phyloP scores from a whole-genome alignment of 1,284 basidiomycete genomes.

The Ceratobasidium sp. region DNA sequence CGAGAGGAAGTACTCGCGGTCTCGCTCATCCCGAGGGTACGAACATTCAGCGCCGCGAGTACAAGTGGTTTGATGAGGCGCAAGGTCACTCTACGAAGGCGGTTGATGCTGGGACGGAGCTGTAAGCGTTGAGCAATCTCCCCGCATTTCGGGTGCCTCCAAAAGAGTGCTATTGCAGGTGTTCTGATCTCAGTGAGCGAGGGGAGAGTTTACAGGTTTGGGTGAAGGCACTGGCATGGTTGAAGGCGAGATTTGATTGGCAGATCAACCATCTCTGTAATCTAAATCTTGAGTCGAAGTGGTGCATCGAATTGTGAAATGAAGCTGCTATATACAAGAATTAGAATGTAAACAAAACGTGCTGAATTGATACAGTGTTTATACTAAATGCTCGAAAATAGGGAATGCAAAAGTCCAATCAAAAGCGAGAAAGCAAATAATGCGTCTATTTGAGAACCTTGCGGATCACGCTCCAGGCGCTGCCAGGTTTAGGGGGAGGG shows the following conservation, averaged over 20 bases:
- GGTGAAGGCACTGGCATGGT: conserved; percentile 2
- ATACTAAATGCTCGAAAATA: conserved; percentile 11
- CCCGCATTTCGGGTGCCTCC: conserved; percentile 76
- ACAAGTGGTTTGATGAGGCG: conserved; percentile 67
- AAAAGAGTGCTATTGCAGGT: conserved; percentile 74
- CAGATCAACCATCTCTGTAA: conserved; percentile 8
- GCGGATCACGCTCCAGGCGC: conserved; percentile 38
- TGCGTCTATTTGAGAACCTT: conserved; percentile 32
- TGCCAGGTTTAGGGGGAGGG: conserved; percentile 10
- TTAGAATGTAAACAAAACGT: conserved; percentile 12
- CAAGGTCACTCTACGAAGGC: conserved; percentile 53
- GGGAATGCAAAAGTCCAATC: conserved; percentile 13
- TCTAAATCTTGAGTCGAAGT: conserved; percentile 3
- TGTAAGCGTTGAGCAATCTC: conserved; percentile 55
- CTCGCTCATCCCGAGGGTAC: conserved; percentile 70
- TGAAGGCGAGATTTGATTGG: conserved; percentile 41
- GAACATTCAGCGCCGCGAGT: conserved; percentile 68
- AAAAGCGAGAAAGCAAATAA: conserved; percentile 33
- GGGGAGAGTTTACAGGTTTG: conserved; percentile 57
- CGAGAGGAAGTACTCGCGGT: conserved; percentile 77
- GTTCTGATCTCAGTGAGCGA: conserved; percentile 77
- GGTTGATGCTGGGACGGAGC: conserved; percentile 54
- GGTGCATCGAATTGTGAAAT: background rate
- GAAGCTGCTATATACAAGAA: conserved; percentile 6
- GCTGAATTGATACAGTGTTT: conserved; percentile 19